These are phyloP conservation scores for Gautieria morchelliformis DNA, from an alignment of 768 basidiomycete species.

Conservation along the genomic window DNA sequence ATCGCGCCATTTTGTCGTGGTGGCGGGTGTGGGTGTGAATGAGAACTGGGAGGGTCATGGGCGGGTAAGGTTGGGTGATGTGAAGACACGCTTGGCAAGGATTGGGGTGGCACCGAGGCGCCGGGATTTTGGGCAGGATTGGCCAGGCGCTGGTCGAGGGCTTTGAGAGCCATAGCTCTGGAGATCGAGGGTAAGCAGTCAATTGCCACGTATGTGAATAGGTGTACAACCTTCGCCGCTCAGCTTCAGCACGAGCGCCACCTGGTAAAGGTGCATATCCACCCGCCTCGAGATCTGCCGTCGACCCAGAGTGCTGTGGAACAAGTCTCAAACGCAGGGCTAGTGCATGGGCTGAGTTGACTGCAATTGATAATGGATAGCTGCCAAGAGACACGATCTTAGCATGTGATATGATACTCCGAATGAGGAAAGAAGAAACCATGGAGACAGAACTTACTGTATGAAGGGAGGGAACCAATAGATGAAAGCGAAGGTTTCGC, in stretches of 20 bases:
- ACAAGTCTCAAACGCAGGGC: constrained; percentile 61
- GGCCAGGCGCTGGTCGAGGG: constrained; percentile 87
- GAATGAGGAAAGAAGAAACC: neutral
- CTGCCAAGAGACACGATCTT: constrained; percentile 29
- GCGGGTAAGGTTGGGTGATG: neutral
- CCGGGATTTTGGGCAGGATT: constrained; percentile 28
- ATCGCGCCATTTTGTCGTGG: neutral
- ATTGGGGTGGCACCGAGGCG: neutral
- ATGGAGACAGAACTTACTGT: constrained; percentile 52
- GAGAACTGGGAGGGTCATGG: neutral
- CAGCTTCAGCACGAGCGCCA: constrained; percentile 90
- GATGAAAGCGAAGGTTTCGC: constrained; percentile 91
- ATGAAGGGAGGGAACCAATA: constrained; percentile 96
- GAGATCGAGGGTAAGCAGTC: neutral
- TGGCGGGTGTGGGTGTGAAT: neutral
- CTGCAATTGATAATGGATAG: constrained; percentile 57
- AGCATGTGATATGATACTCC: neutral
- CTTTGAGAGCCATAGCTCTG: constrained; percentile 93
- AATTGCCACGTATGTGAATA: constrained; percentile 7
- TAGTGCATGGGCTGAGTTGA: constrained; percentile 56
- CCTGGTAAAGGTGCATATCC: constrained; percentile 71
- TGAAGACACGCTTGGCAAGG: neutral
- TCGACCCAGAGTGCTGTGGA: constrained; percentile 38
- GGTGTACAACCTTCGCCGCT: constrained; percentile 69
- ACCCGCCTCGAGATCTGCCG: constrained; percentile 61